These are phyloP conservation scores for Cornus florida DNA, from an alignment of 148 eudicot genomes.

Conservation along the genomic window DNA sequence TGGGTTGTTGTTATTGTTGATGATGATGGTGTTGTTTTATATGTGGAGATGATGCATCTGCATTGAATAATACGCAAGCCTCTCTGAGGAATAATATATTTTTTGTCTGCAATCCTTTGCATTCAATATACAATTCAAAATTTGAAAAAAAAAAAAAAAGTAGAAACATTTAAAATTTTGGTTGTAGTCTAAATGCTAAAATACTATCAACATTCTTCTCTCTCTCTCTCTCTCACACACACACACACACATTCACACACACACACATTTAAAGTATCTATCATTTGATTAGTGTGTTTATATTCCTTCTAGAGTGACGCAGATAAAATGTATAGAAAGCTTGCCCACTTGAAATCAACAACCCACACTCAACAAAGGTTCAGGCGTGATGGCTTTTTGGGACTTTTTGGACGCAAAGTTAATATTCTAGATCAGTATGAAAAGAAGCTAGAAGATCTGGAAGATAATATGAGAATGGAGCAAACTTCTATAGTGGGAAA, in stretches of 20 bases:
- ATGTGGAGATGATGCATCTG: neutral
- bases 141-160: neutral
- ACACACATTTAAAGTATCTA: too few species aligned
- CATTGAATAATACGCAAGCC: neutral
- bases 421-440: constrained; percentile 53
- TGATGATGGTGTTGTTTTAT: too few species aligned
- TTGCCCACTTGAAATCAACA: constrained; percentile 56
- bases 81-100: neutral
- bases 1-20: too few species aligned
- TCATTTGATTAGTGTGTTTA: neutral
- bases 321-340: constrained; percentile 49
- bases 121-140: neutral
- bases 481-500: constrained; percentile 54
- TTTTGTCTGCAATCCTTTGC: too few species aligned
- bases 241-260: too few species aligned
- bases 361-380: constrained; percentile 31
- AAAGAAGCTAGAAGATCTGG: constrained; percentile 64
- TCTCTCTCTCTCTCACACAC: neutral
- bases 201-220: neutral
- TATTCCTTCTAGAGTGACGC: constrained; percentile 49
- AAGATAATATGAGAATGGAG: constrained; percentile 59
- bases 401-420: constrained; percentile 48
- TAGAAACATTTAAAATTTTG: neutral
- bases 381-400: constrained; percentile 38
- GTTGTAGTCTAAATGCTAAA: neutral